Evolutionary conservation across 768 basidiomycete species (phyloP).

Genomic region (Kondoa subrosea): DNA sequence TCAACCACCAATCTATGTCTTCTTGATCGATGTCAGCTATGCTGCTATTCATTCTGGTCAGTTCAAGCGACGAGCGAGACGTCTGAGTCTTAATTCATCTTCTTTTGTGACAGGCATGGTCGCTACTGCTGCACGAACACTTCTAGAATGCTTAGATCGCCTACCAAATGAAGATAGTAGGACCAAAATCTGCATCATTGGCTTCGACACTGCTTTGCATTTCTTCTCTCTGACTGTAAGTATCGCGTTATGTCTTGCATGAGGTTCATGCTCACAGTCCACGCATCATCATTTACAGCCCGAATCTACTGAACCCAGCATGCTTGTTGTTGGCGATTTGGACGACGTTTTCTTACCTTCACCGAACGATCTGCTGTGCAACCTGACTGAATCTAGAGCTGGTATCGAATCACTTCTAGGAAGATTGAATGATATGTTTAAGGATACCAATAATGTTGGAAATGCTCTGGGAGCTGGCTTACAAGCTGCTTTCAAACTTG

Average conservation of each 20-base stretch:
- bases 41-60: slow-evolving; percentile 71
- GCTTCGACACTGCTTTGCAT: slow-evolving; percentile 78
- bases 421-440: slow-evolving; percentile 87
- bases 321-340: slow-evolving; percentile 93
- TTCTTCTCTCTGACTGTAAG: slow-evolving; percentile 85
- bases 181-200: slow-evolving; percentile 81
- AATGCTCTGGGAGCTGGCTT: slow-evolving; percentile 87
- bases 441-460: slow-evolving; percentile 80
- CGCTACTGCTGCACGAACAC: slow-evolving; percentile 89
- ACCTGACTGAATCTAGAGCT: slow-evolving; percentile 64
- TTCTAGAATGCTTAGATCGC: slow-evolving; percentile 83
- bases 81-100: neutral
- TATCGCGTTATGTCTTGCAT: slow-evolving; percentile 17
- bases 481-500: slow-evolving; percentile 88
- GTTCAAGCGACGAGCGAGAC: slow-evolving; percentile 20
- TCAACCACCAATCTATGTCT: slow-evolving; percentile 89
- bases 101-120: slow-evolving; percentile 60
- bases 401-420: slow-evolving; percentile 66
- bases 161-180: slow-evolving; percentile 86
- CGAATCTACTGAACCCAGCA: slow-evolving; percentile 51
- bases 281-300: slow-evolving; percentile 25
- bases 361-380: slow-evolving; percentile 88
- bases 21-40: slow-evolving; percentile 92
- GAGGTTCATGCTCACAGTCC: slow-evolving; percentile 3
- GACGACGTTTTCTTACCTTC: slow-evolving; percentile 96